Evolutionary conservation across 805 yeast species (phyloP).

Genomic region (Jamesozyma lodderae): DNA sequence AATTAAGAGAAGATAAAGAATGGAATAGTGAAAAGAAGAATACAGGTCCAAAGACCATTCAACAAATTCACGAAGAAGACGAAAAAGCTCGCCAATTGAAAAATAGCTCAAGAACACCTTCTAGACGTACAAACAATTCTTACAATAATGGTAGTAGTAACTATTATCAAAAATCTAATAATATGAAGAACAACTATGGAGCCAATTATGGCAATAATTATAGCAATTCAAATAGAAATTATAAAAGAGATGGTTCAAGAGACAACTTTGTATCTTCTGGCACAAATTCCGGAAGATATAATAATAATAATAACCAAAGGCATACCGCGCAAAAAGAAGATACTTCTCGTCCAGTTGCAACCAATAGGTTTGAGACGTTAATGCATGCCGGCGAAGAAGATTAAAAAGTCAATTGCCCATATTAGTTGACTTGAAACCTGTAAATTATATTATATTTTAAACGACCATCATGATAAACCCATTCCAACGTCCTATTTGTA

Average conservation of each 20-base stretch:
- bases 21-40: constrained; percentile 61
- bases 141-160: neutral
- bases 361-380: constrained; percentile 29
- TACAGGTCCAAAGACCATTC: constrained; percentile 86
- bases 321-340: constrained; percentile 19
- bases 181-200: neutral
- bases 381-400: constrained; percentile 25
- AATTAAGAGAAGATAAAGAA: constrained; percentile 48
- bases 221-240: constrained; percentile 14
- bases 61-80: constrained; percentile 84
- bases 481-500: neutral
- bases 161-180: neutral
- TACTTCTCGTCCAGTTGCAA: constrained; percentile 20
- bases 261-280: constrained; percentile 25
- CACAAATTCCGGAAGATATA: constrained; percentile 23
- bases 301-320: constrained; percentile 18
- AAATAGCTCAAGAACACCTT: constrained; percentile 30
- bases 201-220: constrained; percentile 1
- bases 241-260: constrained; percentile 22
- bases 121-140: constrained; percentile 27
- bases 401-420: neutral
- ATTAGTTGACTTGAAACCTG: no score
- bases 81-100: constrained; percentile 45
- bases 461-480: neutral
- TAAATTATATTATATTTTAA: neutral